Base-by-base conservation (phyloP, 176 grass and related monocot genomes). In the Phoenix roebelenii region DNA sequence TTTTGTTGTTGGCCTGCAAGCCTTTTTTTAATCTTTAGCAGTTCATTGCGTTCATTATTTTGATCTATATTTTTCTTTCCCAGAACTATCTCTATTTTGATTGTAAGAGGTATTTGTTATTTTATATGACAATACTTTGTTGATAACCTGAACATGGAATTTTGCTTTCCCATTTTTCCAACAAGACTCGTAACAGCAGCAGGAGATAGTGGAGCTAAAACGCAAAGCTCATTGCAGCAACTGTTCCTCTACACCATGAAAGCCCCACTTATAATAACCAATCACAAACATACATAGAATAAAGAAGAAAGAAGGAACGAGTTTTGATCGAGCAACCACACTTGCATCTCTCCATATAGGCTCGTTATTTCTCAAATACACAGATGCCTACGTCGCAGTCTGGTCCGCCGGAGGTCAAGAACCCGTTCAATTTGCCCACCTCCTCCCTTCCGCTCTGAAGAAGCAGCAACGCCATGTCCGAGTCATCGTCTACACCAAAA, bases 391-490 rank as follows among this genome's bases (percentile, higher is more conserved):
- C 62, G 10, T 72, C 70, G 3, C 50, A 51, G 10, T 60, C 68
- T 5, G 79, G 50, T 71, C 10, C 71, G 7, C 63, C 59, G 5
- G 79, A 61, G 66, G 55, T 76, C 22, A 82, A 51, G 55, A 82
- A 67, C 51, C 70, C 67, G 22, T 49, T 82, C 10, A 81, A 70
- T 9, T 49, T 73, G n/a, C 53, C 68, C 48, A 66, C 69, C 49
- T 72, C 62, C 14, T 80, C 77, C 54, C 55, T 67, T 7, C 67
- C 55, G 18, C 64, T 59, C 4, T 76, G 61, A 18, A 82, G 72
- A 55, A 82, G 54, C 52, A 82, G 55, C 5, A 70, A 54, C 15
- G 64, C 67, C 79, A 72, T 75, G 0, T 82, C 79, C 1, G 79
- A 82, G n/a, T 77, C 49, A 19, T 55, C 54, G 35, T 64, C 55